Percentiles rank a stretch among this genome's conserved stretches.
Conservation (phyloP, 225 moss, liverwort and hornwort genomes). For the Marchantia paleacea region DNA sequence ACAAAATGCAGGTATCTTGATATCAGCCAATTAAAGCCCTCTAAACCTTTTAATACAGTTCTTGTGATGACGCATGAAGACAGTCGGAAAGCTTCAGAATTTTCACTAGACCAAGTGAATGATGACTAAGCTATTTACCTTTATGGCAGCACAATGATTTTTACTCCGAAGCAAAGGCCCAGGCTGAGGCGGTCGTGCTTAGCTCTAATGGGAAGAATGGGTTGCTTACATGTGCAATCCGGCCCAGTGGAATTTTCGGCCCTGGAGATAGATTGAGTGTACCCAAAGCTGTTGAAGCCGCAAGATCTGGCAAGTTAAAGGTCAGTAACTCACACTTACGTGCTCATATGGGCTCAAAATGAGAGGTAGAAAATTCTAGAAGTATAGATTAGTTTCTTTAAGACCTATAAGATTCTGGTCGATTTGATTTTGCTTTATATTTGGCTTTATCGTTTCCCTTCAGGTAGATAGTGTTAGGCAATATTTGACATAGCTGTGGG, state of each 20-base stretch:
- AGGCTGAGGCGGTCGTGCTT: constrained; percentile 82
- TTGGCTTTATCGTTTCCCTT: too few species aligned
- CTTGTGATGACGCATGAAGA: not conserved
- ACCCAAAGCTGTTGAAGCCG: constrained; percentile 63
- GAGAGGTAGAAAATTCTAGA: too few species aligned
- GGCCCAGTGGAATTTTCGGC: constrained; percentile 92
- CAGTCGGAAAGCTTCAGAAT: not conserved
- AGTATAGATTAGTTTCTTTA: too few species aligned
- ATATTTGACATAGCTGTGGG: too few species aligned
- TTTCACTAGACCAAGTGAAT: not conserved
- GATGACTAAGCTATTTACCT: not conserved
- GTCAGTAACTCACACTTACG: constrained; percentile 1
- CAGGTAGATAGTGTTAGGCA: too few species aligned
- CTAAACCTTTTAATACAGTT: not conserved
- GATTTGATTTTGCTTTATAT: too few species aligned
- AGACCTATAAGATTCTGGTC: too few species aligned
- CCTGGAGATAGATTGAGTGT: constrained; percentile 75
- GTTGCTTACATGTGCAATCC: constrained; percentile 71
- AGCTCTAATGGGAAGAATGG: constrained; percentile 59
- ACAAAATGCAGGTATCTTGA: not conserved
- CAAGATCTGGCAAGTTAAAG: constrained; percentile 62
- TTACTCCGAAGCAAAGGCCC: constrained; percentile 83
- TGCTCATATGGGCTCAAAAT: too few species aligned
- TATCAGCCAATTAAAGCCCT: not conserved
- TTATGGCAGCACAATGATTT: constrained; percentile 59